Evolutionary conservation across 1,284 basidiomycete genomes (phyloP), one percentile per base, ranked within the genome.

Genomic region (Heterobasidion occidentale): DNA sequence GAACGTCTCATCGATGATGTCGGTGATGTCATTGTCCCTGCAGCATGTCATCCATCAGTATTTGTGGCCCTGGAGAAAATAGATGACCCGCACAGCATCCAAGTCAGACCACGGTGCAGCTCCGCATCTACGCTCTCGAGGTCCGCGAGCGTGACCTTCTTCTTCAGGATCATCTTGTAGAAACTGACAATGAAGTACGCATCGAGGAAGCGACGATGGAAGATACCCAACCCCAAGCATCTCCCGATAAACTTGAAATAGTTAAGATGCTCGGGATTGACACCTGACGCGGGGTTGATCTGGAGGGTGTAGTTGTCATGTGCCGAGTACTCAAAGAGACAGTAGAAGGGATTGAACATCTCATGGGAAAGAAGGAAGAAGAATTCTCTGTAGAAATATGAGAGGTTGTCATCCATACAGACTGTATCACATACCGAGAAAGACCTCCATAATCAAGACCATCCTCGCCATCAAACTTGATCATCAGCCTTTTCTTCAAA

Each of bases 231-330:
- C 59, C 95, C 96, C 62, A 98, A 79, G 59, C 89, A 88, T 55
- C 97, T 86, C 17, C 97, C 96, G 61, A 98, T 98, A 71, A 99
- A 99, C 77, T 97, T 98, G 87, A 99, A 99, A 77, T 99, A 99
- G 76, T 94, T 98, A 64, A 99, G 74, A 73, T 99, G 97, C 71
- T 99, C 97, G 0, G 96, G 97, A 71, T 99, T 99, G 69, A 99
- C 93, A 57, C 91, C 93, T 14, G 94, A 97, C 63, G 95, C 94
- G 53, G 94, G 94, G 73, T 98, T 98, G 75, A 98, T 96, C 75
- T 98, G 95, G 11, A 98, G 84, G 5, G 97, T 99, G 75, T 98
- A 98, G 75, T 98, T 98, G 80, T 98, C 97, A 72, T 98, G 94
- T 12, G 97, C 92, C 1, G 96, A 98, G 74, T 99, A 99, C 75